Evolutionary conservation across 2,329 filamentous ascomycete species (phyloP).

Genomic region (Xylariaceae sp.): DNA sequence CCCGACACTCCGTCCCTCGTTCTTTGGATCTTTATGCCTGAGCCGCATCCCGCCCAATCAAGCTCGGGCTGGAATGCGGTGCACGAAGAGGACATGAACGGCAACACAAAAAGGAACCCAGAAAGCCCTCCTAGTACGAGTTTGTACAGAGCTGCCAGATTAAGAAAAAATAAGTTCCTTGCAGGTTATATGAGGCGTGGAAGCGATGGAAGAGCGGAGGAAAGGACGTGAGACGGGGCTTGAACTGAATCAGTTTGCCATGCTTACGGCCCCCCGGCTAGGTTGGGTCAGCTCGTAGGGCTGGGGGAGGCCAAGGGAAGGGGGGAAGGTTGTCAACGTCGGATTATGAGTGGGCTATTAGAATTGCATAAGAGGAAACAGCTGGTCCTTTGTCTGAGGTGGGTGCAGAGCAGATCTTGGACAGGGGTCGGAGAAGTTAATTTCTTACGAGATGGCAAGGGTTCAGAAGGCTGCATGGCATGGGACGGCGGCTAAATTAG

Average conservation of each 20-base stretch:
- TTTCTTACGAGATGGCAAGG: no score
- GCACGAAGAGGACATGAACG: no score
- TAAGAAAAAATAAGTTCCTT: constrained; percentile 19
- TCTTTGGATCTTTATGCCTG: background rate
- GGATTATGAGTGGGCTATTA: constrained; percentile 7
- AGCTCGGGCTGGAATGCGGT: background rate
- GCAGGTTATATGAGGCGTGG: constrained; percentile 10
- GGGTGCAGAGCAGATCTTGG: no score
- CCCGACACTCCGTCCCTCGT: background rate
- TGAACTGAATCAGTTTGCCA: background rate
- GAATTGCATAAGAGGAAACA: no score
- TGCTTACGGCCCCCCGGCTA: no score
- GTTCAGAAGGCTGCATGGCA: no score
- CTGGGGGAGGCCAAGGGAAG: no score
- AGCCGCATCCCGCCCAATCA: background rate
- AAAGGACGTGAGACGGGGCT: constrained; percentile 11
- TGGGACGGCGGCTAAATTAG: constrained; percentile 9
- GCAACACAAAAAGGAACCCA: background rate
- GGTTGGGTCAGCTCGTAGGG: constrained; percentile 23
- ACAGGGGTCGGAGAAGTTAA: no score
- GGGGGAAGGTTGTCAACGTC: constrained; percentile 6
- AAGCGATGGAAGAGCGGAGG: background rate
- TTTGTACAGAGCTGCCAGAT: background rate
- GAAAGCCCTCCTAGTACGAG: background rate
- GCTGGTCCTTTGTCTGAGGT: no score